phyloP scores from a whole-genome alignment of 768 basidiomycete species.

The Lyophyllum decastes region DNA sequence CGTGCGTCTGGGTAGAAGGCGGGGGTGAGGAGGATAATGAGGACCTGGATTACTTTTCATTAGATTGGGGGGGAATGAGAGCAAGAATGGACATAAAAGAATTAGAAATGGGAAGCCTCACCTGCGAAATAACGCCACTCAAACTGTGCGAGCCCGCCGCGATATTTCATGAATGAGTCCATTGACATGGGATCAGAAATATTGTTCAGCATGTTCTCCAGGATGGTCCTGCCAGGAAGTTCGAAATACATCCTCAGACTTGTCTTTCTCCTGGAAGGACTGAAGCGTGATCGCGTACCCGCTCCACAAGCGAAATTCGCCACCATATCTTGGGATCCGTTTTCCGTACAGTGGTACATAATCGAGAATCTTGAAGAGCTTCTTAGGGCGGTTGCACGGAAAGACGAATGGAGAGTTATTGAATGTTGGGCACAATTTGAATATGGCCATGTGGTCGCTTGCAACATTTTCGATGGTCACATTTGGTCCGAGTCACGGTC shows the following conservation, averaged over 20 bases:
- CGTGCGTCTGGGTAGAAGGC: slow-evolving; percentile 20
- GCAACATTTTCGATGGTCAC: too few species aligned
- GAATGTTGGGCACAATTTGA: too few species aligned
- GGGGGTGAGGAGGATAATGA: slow-evolving; percentile 15
- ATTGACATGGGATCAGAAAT: slow-evolving; percentile 54
- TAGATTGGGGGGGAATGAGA: not conserved
- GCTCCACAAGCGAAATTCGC: too few species aligned
- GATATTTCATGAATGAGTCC: slow-evolving; percentile 23
- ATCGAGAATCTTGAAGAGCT: too few species aligned
- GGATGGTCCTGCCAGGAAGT: slow-evolving; percentile 75
- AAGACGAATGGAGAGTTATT: too few species aligned
- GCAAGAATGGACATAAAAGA: not conserved
- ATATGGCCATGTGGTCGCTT: too few species aligned
- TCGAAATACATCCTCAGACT: slow-evolving; percentile 78
- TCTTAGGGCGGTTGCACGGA: too few species aligned
- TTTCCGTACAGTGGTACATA: too few species aligned
- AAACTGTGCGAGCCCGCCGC: slow-evolving; percentile 40
- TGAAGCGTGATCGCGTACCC: too few species aligned
- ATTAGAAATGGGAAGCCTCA: slow-evolving; percentile 18
- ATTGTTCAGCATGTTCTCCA: slow-evolving; percentile 68
- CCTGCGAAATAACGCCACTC: slow-evolving; percentile 64
- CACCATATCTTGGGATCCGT: too few species aligned
- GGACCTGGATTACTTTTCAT: slow-evolving; percentile 9
- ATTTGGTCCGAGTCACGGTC: too few species aligned
- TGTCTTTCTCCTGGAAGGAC: slow-evolving; percentile 63